phyloP scores from a whole-genome alignment of 2,329 filamentous ascomycete species.

The Tolypocladium pustulatum region DNA sequence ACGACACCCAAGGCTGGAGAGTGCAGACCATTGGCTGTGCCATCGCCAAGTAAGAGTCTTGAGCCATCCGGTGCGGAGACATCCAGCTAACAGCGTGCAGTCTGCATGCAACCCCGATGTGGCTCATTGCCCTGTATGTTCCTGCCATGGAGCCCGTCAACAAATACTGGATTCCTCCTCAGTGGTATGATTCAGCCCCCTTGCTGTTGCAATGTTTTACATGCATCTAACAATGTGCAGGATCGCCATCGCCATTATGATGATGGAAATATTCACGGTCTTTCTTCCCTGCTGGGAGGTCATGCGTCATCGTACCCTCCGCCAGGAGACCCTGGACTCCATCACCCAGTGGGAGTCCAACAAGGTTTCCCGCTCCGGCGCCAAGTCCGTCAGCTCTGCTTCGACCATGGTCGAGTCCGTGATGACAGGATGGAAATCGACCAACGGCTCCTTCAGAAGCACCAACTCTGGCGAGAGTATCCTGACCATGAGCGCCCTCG shows the following conservation, averaged over 20 bases:
- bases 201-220: constrained; percentile 23
- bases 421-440: constrained; percentile 19
- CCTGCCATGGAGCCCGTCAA: constrained; percentile 40
- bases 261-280: constrained; percentile 51
- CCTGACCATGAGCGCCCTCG: constrained; percentile 50
- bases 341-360: constrained; percentile 33
- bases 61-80: not conserved
- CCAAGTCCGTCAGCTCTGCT: constrained; percentile 9
- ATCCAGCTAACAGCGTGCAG: constrained; percentile 18
- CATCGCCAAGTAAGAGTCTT: constrained; percentile 25
- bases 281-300: constrained; percentile 52
- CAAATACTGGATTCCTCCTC: constrained; percentile 42
- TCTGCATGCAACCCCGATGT: constrained; percentile 54
- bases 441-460: constrained; percentile 17
- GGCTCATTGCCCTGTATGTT: constrained; percentile 46
- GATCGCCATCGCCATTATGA: constrained; percentile 42
- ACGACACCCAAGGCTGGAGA: constrained; percentile 55
- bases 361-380: constrained; percentile 10
- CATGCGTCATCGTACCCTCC: constrained; percentile 26
- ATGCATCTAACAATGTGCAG: constrained; percentile 11
- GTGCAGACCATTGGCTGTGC: constrained; percentile 45
- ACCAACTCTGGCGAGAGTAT: constrained; percentile 27
- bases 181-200: constrained; percentile 45
- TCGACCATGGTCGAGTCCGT: constrained; percentile 16
- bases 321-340: constrained; percentile 30